Conservation (phyloP, 2,329 filamentous ascomycete species). For the Coniochaeta sp. region DNA sequence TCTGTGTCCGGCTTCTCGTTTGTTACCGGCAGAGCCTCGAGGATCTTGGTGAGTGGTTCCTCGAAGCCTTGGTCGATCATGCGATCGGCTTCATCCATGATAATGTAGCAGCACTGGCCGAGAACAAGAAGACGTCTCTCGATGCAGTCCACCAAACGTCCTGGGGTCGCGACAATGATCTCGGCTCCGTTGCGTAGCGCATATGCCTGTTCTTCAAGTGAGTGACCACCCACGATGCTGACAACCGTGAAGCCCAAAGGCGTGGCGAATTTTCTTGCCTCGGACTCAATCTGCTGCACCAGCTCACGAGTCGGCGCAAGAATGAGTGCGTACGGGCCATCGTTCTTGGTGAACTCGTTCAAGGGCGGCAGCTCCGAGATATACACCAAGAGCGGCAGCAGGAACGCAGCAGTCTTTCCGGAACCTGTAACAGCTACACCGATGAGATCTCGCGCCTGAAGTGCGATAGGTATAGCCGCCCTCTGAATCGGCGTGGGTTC, state of each 20-base stretch:
- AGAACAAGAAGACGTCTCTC: conserved; percentile 87
- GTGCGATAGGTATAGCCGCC: conserved; percentile 89
- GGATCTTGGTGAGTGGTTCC: conserved; percentile 94
- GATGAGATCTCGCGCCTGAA: conserved; percentile 91
- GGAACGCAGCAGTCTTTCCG: conserved; percentile 93
- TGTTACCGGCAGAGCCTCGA: conserved; percentile 82
- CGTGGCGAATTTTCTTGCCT: conserved; percentile 85
- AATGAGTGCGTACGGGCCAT: conserved; percentile 95
- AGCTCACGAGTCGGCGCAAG: conserved; percentile 93
- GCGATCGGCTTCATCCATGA: conserved; percentile 98
- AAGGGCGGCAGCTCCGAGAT: conserved; percentile 85
- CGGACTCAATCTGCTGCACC: conserved; percentile 93
- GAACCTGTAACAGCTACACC: conserved; percentile 97
- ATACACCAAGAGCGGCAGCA: conserved; percentile 87
- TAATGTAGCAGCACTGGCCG: conserved; percentile 94
- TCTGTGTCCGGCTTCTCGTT: conserved; percentile 96
- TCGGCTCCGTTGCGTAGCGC: conserved; percentile 87
- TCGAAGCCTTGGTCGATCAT: conserved; percentile 99
- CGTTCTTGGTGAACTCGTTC: conserved; percentile 79
- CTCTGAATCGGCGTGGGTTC: conserved; percentile 90
- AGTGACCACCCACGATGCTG: conserved; percentile 96
- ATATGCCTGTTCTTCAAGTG: conserved; percentile 87
- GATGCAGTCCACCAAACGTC: conserved; percentile 94
- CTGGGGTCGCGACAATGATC: conserved; percentile 97
- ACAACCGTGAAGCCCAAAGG: conserved; percentile 92